A percentile compares a stretch with the other conserved stretches of the same genome.
Conservation (phyloP, 2,329 filamentous ascomycete genomes). For the Parascedosporium putredinis region DNA sequence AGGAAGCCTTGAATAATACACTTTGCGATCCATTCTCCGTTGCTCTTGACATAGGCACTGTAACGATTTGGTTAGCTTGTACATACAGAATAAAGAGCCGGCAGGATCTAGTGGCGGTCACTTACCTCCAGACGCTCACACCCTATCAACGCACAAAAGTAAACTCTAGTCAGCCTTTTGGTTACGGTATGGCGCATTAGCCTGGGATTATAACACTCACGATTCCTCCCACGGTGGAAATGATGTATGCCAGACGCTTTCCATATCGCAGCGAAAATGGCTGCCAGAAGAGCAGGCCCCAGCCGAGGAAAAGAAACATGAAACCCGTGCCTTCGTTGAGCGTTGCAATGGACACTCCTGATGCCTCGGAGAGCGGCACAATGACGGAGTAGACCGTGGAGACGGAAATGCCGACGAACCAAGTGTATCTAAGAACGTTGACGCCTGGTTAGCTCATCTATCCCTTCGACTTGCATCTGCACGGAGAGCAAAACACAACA, state of each 20-base stretch:
- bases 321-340: conserved; percentile 39
- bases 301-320: conserved; percentile 41
- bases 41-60: conserved; percentile 26
- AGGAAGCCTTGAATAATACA: conserved; percentile 34
- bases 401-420: conserved; percentile 28
- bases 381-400: conserved; percentile 29
- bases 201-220: conserved; percentile 12
- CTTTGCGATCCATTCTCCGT: conserved; percentile 33
- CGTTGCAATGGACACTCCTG: conserved; percentile 27
- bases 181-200: too few relatives aligned
- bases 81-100: background rate
- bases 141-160: conserved; percentile 10
- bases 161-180: background rate
- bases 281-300: conserved; percentile 41
- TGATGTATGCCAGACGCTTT: conserved; percentile 34
- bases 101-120: background rate
- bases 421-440: conserved; percentile 25
- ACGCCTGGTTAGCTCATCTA: too few relatives aligned
- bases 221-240: conserved; percentile 24
- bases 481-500: too few relatives aligned
- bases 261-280: conserved; percentile 42
- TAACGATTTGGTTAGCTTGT: conserved; percentile 12
- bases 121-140: conserved; percentile 17
- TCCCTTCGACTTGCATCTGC: too few relatives aligned
- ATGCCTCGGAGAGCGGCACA: conserved; percentile 22